A percentile compares a stretch with the other conserved stretches of the same genome.
phyloP scores from a whole-genome alignment of 2,329 filamentous ascomycete species.

The Monosporascus ibericus region DNA sequence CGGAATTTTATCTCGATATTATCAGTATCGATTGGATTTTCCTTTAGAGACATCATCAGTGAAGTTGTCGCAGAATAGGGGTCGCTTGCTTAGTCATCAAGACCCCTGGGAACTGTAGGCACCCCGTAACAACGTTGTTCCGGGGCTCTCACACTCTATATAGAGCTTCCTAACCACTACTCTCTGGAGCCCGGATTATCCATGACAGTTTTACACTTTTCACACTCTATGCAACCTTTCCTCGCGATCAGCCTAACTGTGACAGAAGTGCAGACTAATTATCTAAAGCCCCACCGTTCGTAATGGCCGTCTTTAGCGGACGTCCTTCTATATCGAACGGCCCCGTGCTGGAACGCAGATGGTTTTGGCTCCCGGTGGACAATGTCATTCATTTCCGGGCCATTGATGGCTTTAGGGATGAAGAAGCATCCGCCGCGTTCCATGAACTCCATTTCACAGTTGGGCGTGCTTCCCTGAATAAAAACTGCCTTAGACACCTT shows the following conservation, averaged over 20 bases:
- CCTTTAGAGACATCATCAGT: constrained; percentile 13
- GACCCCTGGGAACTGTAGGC: too few relatives aligned
- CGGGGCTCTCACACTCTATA: too few relatives aligned
- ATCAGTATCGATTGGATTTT: constrained; percentile 27
- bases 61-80: too few relatives aligned
- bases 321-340: constrained; percentile 29
- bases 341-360: constrained; percentile 28
- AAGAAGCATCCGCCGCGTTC: constrained; percentile 32
- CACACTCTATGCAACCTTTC: too few relatives aligned
- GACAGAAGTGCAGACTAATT: too few relatives aligned
- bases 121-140: too few relatives aligned
- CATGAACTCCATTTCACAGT: constrained; percentile 37
- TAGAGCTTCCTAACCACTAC: too few relatives aligned
- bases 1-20: constrained; percentile 25
- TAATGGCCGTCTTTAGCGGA: constrained; percentile 20
- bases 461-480: constrained; percentile 21
- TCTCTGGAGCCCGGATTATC: too few relatives aligned
- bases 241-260: too few relatives aligned
- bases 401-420: constrained; percentile 33
- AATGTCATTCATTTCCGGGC: constrained; percentile 34
- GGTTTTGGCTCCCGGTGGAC: constrained; percentile 37
- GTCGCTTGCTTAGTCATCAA: too few relatives aligned
- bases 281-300: constrained; percentile 21
- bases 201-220: too few relatives aligned
- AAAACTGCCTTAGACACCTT: constrained; percentile 33